Evolutionary conservation across 139 green algal species (phyloP).

Genomic region (Volvox reticuliferus): DNA sequence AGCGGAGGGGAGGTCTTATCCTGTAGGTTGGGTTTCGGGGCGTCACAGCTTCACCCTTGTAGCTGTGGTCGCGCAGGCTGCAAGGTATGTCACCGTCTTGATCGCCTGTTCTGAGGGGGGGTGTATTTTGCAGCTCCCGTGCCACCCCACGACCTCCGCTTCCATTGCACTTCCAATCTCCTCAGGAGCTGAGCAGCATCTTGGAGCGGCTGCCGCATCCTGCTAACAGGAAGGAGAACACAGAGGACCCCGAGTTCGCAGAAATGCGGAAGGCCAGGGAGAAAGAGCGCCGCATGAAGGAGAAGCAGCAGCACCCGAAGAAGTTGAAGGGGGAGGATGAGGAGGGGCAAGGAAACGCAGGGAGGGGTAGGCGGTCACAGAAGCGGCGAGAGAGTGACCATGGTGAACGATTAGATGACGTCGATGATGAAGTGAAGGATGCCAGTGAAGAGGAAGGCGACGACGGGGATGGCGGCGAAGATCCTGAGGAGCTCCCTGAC

Average conservation of each 20-base stretch:
- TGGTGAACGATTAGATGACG: background rate
- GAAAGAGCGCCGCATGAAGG: constrained; percentile 17
- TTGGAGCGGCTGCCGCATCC: constrained; percentile 76
- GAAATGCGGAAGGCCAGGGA: constrained; percentile 35
- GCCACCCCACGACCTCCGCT: no score
- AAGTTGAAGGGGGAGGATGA: background rate
- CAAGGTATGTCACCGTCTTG: no score
- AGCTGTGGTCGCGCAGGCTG: no score
- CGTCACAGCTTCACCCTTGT: no score
- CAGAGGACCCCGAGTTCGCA: constrained; percentile 53
- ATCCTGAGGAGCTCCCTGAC: background rate
- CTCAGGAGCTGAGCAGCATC: constrained; percentile 87
- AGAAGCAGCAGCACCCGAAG: background rate
- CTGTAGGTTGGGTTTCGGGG: no score
- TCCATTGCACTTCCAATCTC: background rate
- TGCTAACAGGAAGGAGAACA: constrained; percentile 26
- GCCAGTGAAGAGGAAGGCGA: constrained; percentile 11
- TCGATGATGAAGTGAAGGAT: constrained; percentile 5
- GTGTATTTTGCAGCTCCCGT: no score
- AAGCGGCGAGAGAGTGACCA: background rate
- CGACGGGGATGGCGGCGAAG: background rate
- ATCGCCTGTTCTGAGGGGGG: no score
- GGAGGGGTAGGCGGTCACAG: background rate
- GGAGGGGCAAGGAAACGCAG: no score
- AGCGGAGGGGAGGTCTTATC: no score